A percentile compares a stretch with the other conserved stretches of the same genome.
Conservation (phyloP, 352 stramenopile genomes). For the Saprolegnia diclina region DNA sequence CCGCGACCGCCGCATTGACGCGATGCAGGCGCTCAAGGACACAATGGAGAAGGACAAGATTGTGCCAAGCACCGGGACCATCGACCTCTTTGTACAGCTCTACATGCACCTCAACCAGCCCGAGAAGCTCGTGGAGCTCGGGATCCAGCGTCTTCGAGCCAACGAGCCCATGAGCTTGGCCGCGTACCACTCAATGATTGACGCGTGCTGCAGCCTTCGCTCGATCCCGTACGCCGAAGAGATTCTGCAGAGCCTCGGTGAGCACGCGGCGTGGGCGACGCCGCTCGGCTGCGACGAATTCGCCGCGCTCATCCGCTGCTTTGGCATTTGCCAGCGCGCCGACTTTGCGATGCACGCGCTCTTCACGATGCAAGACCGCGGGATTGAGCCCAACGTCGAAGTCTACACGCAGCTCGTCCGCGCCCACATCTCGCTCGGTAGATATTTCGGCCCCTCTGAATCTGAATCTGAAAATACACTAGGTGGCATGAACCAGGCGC, state of each 20-base stretch:
- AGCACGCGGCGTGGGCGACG: conserved; percentile 27
- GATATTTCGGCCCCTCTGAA: neutral
- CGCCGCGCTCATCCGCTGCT: conserved; percentile 54
- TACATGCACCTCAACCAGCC: conserved; percentile 67
- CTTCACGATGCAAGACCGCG: conserved; percentile 55
- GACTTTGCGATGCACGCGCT: conserved; percentile 57
- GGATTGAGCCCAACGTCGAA: conserved; percentile 39
- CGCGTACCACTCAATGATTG: conserved; percentile 66
- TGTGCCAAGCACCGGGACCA: conserved; percentile 49
- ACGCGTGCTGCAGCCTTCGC: conserved; percentile 56
- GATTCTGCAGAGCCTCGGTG: conserved; percentile 46
- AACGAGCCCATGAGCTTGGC: conserved; percentile 55
- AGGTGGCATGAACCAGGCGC: conserved; percentile 51
- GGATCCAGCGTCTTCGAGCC: conserved; percentile 37
- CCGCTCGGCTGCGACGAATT: conserved; percentile 39
- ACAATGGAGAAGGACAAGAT: conserved; percentile 75
- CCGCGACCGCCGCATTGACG: conserved; percentile 74
- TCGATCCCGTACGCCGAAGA: conserved; percentile 42
- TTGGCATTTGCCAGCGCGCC: conserved; percentile 48
- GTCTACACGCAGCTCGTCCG: conserved; percentile 72
- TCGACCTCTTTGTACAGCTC: conserved; percentile 77
- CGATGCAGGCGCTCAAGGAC: conserved; percentile 60
- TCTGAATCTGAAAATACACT: neutral
- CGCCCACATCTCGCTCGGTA: conserved; percentile 42
- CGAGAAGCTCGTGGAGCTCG: conserved; percentile 49